Evolutionary conservation across 805 yeast species (phyloP), one percentile per base, ranked within the genome.

Genomic region (Cyberlindnera sargentensis): DNA sequence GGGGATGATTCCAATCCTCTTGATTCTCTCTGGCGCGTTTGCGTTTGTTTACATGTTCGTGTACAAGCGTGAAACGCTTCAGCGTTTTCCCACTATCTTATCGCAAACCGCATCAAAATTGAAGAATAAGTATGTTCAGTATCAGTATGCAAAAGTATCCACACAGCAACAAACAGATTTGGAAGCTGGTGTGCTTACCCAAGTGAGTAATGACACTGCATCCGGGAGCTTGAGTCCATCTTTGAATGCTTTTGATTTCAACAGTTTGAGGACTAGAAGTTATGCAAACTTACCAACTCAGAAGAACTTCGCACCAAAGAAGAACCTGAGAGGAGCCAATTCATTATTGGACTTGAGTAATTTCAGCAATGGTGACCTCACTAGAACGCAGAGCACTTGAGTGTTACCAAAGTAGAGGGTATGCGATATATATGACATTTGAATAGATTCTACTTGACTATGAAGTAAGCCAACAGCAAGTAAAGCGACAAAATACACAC

Each of bases 171-270:
- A 43, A 39, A 44, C 51, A 23, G 58, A 55, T 33, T 39, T 56
- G 40, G 61, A 56, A 39, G 48, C 41, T n/a, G 61, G 61, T 0
- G 37, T 31, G 8, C 41, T 46, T 30, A 8, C 15, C n/a, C 47
- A 30, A 23, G 43, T 10, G 35, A n/a, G 37, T 24, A 35, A 30
- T 27, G 43, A 45, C 36, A 34, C 40, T 6, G 34, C 45, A 31
- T 53, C 58, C 29, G 60, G 60, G 6, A 49, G 55, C 25, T 26
- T 46, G 38, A 50, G 56, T 37, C 58, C 60, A 3, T 47, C 56
- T 10, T 31, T 55, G 15, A 42, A 45, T 4, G 33, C 49, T 1
- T 8, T 45, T 8, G 52, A 47, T 23, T 40, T 51, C 4, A 37
- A 45, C 3, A 51, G 45, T 32, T 39, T 56, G 39, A 50, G 60